Evolutionary conservation across 2,329 filamentous ascomycete species (phyloP).

Genomic region (Aspergillus cejpii): DNA sequence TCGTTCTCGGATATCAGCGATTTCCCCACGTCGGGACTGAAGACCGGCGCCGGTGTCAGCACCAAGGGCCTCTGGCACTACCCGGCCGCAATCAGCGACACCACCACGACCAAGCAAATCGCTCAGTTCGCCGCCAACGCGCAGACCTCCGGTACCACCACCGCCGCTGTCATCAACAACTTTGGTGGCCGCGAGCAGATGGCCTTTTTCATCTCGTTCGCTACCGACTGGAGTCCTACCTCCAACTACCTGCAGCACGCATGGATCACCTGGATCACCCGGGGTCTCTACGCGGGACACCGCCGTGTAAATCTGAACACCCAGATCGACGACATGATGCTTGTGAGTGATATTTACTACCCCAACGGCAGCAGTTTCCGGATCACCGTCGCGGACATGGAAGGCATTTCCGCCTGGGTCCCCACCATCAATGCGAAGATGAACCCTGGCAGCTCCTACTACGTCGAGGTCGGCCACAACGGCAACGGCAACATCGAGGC

Average conservation of each 20-base stretch:
- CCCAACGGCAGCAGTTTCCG: constrained; percentile 48
- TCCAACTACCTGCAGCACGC: constrained; percentile 56
- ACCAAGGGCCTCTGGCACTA: constrained; percentile 54
- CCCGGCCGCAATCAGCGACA: constrained; percentile 50
- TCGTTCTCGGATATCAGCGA: constrained; percentile 49
- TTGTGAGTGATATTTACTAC: constrained; percentile 47
- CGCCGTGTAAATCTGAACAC: constrained; percentile 50
- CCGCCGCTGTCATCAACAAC: constrained; percentile 55
- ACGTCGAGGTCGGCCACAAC: constrained; percentile 52
- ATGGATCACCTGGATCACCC: constrained; percentile 57
- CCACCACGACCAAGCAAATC: constrained; percentile 49
- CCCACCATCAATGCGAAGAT: constrained; percentile 42
- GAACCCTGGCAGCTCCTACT: constrained; percentile 48
- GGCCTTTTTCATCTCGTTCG: constrained; percentile 54
- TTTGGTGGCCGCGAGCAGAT: constrained; percentile 54
- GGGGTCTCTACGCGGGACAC: constrained; percentile 52
- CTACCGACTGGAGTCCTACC: constrained; percentile 47
- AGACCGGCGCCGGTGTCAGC: constrained; percentile 44
- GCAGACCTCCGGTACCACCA: constrained; percentile 35
- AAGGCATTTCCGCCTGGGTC: constrained; percentile 41
- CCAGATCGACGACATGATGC: constrained; percentile 58
- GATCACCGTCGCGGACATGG: constrained; percentile 44
- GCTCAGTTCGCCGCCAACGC: constrained; percentile 48
- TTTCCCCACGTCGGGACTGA: constrained; percentile 51
- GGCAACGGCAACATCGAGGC: constrained; percentile 49